Percentiles rank a stretch among this genome's conserved stretches.
phyloP scores from a whole-genome alignment of 495 filamentous ascomycete species.

The Beverwykella pulmonaria region DNA sequence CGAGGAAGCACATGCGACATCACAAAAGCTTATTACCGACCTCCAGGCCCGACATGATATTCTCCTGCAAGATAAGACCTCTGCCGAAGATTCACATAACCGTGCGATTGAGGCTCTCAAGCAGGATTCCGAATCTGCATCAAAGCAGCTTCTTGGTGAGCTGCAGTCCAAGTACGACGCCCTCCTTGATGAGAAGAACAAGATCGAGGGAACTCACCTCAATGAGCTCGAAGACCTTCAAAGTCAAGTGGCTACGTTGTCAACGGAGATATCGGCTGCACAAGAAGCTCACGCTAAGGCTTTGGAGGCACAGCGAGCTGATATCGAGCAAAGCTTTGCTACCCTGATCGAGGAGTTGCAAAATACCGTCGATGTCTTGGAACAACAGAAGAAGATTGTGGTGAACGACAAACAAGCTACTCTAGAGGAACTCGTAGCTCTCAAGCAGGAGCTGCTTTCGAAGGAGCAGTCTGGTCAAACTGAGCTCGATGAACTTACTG shows the following conservation, averaged over 20 bases:
- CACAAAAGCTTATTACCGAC: constrained; percentile 18
- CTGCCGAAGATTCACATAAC: constrained; percentile 33
- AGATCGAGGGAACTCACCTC: constrained; percentile 3
- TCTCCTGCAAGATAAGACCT: constrained; percentile 22
- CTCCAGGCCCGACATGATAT: constrained; percentile 23
- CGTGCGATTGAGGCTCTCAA: constrained; percentile 30
- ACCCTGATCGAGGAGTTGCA: constrained; percentile 30
- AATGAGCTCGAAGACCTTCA: constrained; percentile 6
- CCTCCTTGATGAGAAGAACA: constrained; percentile 25
- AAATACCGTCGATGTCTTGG: constrained; percentile 7
- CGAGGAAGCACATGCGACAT: constrained; percentile 22
- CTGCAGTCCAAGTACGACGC: constrained; percentile 31
- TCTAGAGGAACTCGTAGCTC: neutral
- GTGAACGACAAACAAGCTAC: constrained; percentile 12
- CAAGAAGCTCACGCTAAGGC: constrained; percentile 17
- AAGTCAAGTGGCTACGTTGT: constrained; percentile 11
- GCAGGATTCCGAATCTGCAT: constrained; percentile 22
- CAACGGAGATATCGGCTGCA: constrained; percentile 15
- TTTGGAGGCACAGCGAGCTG: constrained; percentile 13
- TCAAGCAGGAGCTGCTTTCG: constrained; percentile 9
- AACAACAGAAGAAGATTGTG: constrained; percentile 17
- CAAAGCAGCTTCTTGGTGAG: constrained; percentile 27
- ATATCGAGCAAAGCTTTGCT: constrained; percentile 26
- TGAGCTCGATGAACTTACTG: constrained; percentile 18
- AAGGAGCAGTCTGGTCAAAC: constrained; percentile 15